Base-by-base conservation (phyloP, 768 basidiomycete genomes). In the Candolleomyces efflorescens region DNA sequence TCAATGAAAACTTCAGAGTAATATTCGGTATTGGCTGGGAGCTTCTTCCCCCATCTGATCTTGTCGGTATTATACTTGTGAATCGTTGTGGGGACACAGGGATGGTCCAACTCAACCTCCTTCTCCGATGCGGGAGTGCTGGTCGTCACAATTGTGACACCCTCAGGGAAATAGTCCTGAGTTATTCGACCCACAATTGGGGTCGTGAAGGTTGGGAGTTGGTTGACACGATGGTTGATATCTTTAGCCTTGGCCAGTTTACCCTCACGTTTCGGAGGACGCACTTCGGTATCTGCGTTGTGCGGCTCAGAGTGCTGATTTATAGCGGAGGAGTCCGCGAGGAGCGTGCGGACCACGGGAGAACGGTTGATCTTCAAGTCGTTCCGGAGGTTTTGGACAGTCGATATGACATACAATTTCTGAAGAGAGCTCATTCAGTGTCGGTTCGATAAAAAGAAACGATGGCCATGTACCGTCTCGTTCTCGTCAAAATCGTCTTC, bases 1-100 rank as follows among this genome's bases (percentile, higher is more conserved):
- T 90, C 89, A 56, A 90, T 74, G 5, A 61, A 65, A 2, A 85
- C 80, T 27, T 77, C 77, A 3, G 56, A 48, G 58, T 79, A 88
- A 3, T 54, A 37, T 61, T 41, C 18, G 17, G 20, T 12, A 27
- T 38, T 10, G 10, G 22, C 17, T 23, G 32, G 18, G 1, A 48
- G 3, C 46, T 15, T 24, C 22, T 48, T 48, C 46, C 73, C 69
- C 75, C 77, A 76, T 27, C 55, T 57, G 59, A 77, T 70, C 18
- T 65, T 69, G 37, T 63, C 44, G 10, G 77, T 76, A 59, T 79
- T 68, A 0, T 58, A 61, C 38, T 67, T 67, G 60, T 78, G 80
- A 45, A 44, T 54, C 59, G 32, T 32, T 7, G 32, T 64, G 62
- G 62, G 10, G 62, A 48, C 1, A 62, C 52, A 27, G 32, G 7